phyloP scores from a whole-genome alignment of 495 filamentous ascomycete genomes.

The Saxispiralis lemnorum region DNA sequence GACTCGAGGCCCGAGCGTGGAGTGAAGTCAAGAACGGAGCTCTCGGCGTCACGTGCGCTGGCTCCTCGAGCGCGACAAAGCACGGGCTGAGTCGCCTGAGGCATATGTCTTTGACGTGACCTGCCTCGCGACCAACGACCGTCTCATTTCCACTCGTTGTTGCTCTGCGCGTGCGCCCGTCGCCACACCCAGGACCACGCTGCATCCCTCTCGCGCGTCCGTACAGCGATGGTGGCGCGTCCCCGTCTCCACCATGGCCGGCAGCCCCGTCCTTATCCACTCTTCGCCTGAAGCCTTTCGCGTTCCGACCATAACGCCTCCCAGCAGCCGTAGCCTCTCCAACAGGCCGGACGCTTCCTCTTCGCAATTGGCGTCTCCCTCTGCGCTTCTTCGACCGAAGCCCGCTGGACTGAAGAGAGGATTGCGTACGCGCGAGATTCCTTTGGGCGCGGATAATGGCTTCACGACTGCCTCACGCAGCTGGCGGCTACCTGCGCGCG shows the following conservation, averaged over 20 bases:
- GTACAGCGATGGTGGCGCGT: neutral
- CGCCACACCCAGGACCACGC: too few relatives aligned
- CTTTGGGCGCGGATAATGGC: neutral
- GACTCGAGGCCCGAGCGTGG: too few relatives aligned
- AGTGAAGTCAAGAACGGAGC: too few relatives aligned
- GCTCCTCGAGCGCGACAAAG: too few relatives aligned
- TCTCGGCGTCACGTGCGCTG: too few relatives aligned
- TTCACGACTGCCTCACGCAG: neutral
- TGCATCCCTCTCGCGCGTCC: too few relatives aligned
- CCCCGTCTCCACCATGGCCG: neutral
- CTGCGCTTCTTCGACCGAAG: neutral
- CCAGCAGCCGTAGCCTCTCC: neutral
- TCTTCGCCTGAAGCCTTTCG: neutral
- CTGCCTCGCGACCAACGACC: too few relatives aligned
- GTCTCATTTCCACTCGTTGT: too few relatives aligned
- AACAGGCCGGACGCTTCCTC: neutral
- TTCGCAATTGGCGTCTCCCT: neutral
- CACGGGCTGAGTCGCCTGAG: too few relatives aligned
- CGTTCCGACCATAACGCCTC: neutral
- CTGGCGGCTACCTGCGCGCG: neutral
- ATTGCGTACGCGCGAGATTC: neutral
- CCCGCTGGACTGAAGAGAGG: neutral
- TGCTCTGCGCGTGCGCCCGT: too few relatives aligned
- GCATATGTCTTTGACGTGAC: too few relatives aligned
- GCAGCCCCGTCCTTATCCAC: constrained; percentile 2